Percentiles rank a stretch among this genome's conserved stretches.
phyloP scores from a whole-genome alignment of 2,329 filamentous ascomycete genomes.

The Metarhizium rileyi region DNA sequence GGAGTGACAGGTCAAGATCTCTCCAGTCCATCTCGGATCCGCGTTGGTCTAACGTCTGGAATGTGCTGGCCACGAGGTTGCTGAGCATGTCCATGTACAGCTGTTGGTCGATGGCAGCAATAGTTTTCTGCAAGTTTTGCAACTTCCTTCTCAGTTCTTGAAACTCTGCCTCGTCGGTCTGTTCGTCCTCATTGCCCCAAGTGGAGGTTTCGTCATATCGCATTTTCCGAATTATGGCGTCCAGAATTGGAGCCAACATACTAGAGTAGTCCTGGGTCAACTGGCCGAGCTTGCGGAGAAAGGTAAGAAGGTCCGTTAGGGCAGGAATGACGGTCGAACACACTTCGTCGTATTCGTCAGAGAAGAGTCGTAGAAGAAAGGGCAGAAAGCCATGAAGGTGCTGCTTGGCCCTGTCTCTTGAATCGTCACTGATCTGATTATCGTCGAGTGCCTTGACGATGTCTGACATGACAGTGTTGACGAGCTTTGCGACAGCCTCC shows the following conservation, averaged over 20 bases:
- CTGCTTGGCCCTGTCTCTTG: conserved; percentile 66
- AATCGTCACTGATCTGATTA: conserved; percentile 46
- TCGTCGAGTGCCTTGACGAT: conserved; percentile 80
- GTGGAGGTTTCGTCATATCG: conserved; percentile 89
- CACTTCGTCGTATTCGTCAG: conserved; percentile 96
- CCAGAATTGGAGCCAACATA: conserved; percentile 79
- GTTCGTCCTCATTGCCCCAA: conserved; percentile 90
- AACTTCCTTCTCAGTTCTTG: conserved; percentile 86
- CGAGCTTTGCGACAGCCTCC: conserved; percentile 88
- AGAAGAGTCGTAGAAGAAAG: conserved; percentile 85
- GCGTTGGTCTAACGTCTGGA: conserved; percentile 67
- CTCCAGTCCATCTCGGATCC: conserved; percentile 80
- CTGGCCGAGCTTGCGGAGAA: conserved; percentile 70
- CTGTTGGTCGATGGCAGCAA: conserved; percentile 78
- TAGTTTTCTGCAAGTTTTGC: conserved; percentile 83
- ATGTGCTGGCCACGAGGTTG: conserved; percentile 78
- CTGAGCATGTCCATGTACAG: conserved; percentile 85
- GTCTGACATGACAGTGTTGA: conserved; percentile 82
- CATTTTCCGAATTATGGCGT: conserved; percentile 93
- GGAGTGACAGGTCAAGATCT: conserved; percentile 83
- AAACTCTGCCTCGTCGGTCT: conserved; percentile 95
- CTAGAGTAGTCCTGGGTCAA: conserved; percentile 67
- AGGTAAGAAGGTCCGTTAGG: conserved; percentile 83
- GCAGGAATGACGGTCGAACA: conserved; percentile 93
- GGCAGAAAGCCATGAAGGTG: conserved; percentile 78